Evolutionary conservation across 148 eudicot genomes (phyloP), one percentile per base, ranked within the genome.

Genomic region (Cornus kousa): DNA sequence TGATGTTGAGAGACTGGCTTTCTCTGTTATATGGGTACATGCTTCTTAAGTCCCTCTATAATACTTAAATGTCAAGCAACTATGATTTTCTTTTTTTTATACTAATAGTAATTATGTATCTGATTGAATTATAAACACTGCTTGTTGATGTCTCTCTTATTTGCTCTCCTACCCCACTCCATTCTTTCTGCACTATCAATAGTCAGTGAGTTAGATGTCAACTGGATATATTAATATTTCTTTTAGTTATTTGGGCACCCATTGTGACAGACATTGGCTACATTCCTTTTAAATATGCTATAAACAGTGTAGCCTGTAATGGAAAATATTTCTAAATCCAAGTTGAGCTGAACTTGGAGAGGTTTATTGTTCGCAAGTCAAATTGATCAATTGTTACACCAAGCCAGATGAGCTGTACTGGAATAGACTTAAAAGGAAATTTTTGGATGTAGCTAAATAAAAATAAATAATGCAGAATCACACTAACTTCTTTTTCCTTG

Each of bases 1-100:
- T 53, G 95, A 94, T 79, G 97, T 96, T 43, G 99, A 96, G 88
- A 92, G 99, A 80, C 87, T 96, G 74, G 93, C 98, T 55, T 96
- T 96, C 80, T 96, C 99, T 80, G 98, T 94, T 78, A 86, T 96
- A 43, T 96, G 99, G 99, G 99, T 94, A 82, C 33, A 76, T 69
- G 31, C 35, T 65, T 59, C 33, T 60, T 68, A 20, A 62, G 66
- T 76, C 59, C 32, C 7, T 74, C 24, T 16, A 57, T 66, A 74
- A 77, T 70, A 23, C 48, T 37, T 22, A 22, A 39, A 48, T 73
- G 22, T 28, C 31, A 33, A 33, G 33, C 74, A 4, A 20, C 40
- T 66, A 7, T 43, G 28, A 13, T 68, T 76, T 67, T 39, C 60
- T 71, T 66, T 17, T 67, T 35, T 74, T 72, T n/a, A 14, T 48